Evolutionary conservation across 441 rosid species (phyloP).

Genomic region (Gossypium aridum): DNA sequence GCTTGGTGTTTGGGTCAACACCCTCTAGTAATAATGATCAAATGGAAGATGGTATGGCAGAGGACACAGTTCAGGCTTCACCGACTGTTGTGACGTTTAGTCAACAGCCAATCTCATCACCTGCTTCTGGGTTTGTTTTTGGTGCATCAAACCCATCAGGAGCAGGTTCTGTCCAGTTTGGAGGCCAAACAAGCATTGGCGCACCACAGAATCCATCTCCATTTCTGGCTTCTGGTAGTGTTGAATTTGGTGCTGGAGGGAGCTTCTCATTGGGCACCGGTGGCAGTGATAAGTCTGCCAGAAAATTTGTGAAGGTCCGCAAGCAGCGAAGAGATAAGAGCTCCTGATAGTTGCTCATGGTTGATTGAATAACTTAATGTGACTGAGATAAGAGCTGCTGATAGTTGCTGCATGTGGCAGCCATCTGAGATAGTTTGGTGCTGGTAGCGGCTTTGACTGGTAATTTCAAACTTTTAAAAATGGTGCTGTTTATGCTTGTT

Average conservation of each 20-base stretch:
- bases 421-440: background rate
- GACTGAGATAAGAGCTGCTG: background rate
- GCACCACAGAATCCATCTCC: slow-evolving; percentile 43
- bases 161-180: slow-evolving; percentile 60
- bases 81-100: slow-evolving; percentile 42
- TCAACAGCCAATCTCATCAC: slow-evolving; percentile 32
- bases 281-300: slow-evolving; percentile 63
- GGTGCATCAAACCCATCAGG: slow-evolving; percentile 32
- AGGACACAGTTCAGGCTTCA: slow-evolving; percentile 67
- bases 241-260: slow-evolving; percentile 60
- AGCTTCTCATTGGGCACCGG: slow-evolving; percentile 79
- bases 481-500: background rate
- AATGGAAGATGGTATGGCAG: slow-evolving; percentile 97
- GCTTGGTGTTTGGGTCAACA: slow-evolving; percentile 42
- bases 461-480: background rate
- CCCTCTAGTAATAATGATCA: slow-evolving; percentile 58
- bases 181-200: slow-evolving; percentile 40
- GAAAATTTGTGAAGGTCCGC: slow-evolving; percentile 47
- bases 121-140: slow-evolving; percentile 27
- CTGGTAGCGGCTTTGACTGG: background rate
- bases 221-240: slow-evolving; percentile 61
- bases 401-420: slow-evolving; percentile 4
- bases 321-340: slow-evolving; percentile 43
- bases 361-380: slow-evolving; percentile 14
- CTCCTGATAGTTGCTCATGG: background rate